Conservation (phyloP, 768 basidiomycete species). For the Calocera viscosa region DNA sequence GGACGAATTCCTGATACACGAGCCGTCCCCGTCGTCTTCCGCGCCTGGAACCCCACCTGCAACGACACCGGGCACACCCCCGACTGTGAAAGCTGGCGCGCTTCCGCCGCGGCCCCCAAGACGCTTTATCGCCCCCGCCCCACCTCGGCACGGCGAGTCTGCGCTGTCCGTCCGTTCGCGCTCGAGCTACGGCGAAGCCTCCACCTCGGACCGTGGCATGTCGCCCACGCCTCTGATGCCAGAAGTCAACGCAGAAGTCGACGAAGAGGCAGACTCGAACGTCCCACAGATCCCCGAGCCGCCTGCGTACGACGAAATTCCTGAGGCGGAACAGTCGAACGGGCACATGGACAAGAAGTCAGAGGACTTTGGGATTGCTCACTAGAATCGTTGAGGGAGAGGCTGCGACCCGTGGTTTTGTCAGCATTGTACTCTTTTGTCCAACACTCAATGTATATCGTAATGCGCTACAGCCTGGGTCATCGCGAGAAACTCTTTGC, state of each 20-base stretch:
- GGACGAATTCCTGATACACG: conserved; percentile 12
- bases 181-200: background rate
- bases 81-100: background rate
- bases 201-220: background rate
- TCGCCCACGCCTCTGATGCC: background rate
- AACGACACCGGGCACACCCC: background rate
- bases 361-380: background rate
- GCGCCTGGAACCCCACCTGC: background rate
- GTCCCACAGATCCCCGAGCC: background rate
- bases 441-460: no score
- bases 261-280: background rate
- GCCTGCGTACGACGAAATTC: background rate
- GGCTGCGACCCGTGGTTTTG: background rate
- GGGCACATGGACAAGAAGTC: background rate
- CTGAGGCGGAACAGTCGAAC: background rate
- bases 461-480: no score
- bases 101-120: background rate
- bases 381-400: background rate
- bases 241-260: background rate
- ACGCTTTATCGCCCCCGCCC: background rate
- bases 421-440: background rate
- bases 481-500: no score
- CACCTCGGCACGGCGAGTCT: background rate
- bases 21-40: background rate
- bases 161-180: background rate